Conservation (phyloP, 2,329 filamentous ascomycete genomes). For the Sphaerostilbella broomeana region DNA sequence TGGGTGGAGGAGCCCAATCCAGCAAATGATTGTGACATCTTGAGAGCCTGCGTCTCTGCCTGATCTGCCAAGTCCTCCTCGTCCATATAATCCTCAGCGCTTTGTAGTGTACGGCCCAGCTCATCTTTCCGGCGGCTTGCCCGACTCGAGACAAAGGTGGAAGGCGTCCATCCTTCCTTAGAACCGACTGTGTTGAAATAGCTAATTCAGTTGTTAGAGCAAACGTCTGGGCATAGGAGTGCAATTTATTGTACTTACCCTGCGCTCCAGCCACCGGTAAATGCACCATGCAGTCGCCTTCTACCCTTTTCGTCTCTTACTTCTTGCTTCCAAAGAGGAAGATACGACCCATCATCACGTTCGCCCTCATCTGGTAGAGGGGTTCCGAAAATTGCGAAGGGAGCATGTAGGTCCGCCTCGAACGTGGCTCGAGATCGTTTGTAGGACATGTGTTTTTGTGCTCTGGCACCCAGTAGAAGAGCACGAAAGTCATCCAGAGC, state of each 20-base stretch:
- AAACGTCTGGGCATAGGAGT: too few species aligned
- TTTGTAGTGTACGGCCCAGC: constrained; percentile 50
- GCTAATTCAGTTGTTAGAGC: constrained; percentile 36
- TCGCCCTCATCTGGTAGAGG: constrained; percentile 75
- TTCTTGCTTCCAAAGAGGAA: constrained; percentile 98
- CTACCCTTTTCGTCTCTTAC: constrained; percentile 87
- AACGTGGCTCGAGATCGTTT: constrained; percentile 76
- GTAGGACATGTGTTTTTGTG: constrained; percentile 52
- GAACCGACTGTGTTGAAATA: constrained; percentile 98
- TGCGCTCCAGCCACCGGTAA: constrained; percentile 94
- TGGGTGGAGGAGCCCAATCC: constrained; percentile 64
- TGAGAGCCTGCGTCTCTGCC: constrained; percentile 67
- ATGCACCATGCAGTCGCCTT: constrained; percentile 89
- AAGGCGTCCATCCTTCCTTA: constrained; percentile 95
- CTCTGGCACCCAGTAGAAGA: not conserved
- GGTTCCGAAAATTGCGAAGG: constrained; percentile 76
- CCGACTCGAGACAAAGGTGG: constrained; percentile 86
- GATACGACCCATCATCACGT: constrained; percentile 84
- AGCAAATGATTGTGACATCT: constrained; percentile 67
- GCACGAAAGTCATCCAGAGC: not conserved
- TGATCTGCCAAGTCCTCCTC: constrained; percentile 89
- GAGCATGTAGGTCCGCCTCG: constrained; percentile 68
- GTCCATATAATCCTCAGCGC: constrained; percentile 91
- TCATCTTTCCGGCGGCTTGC: constrained; percentile 66
- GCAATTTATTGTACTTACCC: constrained; percentile 73